A percentile compares a stretch with the other conserved stretches of the same genome.
Conservation (phyloP, 1,284 basidiomycete genomes). For the Fomitopsis palustris region DNA sequence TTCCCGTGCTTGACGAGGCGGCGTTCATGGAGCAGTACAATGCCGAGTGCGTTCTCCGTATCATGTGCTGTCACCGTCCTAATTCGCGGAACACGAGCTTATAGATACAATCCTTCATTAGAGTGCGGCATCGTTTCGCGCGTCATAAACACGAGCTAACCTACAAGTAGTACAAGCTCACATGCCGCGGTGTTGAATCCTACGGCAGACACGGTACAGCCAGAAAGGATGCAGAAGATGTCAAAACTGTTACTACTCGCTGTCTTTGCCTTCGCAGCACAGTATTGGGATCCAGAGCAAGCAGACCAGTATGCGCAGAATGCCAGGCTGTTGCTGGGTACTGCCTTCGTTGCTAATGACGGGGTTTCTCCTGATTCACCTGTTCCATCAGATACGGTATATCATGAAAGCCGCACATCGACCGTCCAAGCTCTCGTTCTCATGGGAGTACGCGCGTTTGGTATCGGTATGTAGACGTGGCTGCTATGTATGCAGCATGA, state of each 20-base stretch:
- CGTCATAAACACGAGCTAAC: background rate
- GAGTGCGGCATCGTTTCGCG: background rate
- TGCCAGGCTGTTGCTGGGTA: slow-evolving; percentile 67
- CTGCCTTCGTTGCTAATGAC: slow-evolving; percentile 14
- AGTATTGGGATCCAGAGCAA: slow-evolving; percentile 51
- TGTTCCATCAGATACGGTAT: slow-evolving; percentile 47
- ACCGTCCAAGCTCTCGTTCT: slow-evolving; percentile 75
- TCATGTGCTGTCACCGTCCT: background rate
- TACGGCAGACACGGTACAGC: background rate
- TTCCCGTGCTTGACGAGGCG: slow-evolving; percentile 71
- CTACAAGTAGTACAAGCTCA: background rate
- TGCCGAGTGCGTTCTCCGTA: slow-evolving; percentile 42
- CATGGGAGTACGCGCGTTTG: slow-evolving; percentile 78
- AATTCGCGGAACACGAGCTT: background rate
- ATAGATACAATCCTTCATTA: background rate
- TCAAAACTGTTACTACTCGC: slow-evolving; percentile 72
- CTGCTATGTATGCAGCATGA: background rate
- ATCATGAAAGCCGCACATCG: slow-evolving; percentile 63
- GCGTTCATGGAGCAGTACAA: slow-evolving; percentile 68
- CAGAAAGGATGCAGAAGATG: slow-evolving; percentile 51
- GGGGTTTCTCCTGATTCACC: no score
- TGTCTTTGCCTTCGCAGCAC: slow-evolving; percentile 76
- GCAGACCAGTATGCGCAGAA: slow-evolving; percentile 55
- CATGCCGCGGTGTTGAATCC: background rate
- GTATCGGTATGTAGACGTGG: slow-evolving; percentile 47